Conservation (phyloP, 495 filamentous ascomycete genomes). For the Aspergillus bridgeri region DNA sequence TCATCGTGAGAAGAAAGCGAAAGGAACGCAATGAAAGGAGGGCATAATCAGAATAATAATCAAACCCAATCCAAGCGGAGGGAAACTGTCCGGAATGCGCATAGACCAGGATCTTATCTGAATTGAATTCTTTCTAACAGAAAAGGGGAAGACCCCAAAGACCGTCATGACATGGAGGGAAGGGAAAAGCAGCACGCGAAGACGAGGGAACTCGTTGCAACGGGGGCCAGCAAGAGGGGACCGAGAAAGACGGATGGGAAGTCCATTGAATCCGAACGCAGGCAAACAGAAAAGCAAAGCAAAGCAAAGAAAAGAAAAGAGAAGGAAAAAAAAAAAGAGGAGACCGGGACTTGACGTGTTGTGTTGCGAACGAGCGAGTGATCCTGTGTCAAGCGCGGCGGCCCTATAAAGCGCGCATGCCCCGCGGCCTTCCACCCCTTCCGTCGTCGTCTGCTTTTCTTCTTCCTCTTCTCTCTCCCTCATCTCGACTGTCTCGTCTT, state of each 20-base stretch:
- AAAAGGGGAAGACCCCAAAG: background rate
- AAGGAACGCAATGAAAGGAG: background rate
- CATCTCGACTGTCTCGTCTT: slow-evolving; percentile 15
- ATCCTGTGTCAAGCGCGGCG: slow-evolving; percentile 45
- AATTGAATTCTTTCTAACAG: background rate
- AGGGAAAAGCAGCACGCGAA: background rate
- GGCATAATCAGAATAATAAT: background rate
- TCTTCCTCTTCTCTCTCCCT: slow-evolving; percentile 25
- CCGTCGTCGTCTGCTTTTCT: slow-evolving; percentile 28
- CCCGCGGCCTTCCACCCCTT: slow-evolving; percentile 45
- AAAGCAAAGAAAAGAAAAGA: slow-evolving; percentile 15
- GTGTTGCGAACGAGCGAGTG: slow-evolving; percentile 28
- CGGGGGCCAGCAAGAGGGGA: too few species aligned
- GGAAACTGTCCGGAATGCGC: background rate
- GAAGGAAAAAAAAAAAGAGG: slow-evolving; percentile 14
- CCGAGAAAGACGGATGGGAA: slow-evolving; percentile 3
- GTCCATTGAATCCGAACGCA: too few species aligned
- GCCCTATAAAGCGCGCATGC: slow-evolving; percentile 52
- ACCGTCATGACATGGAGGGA: background rate
- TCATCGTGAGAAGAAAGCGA: background rate
- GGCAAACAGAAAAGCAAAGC: slow-evolving; percentile 9
- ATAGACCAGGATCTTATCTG: background rate
- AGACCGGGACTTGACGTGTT: slow-evolving; percentile 22
- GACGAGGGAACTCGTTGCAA: background rate
- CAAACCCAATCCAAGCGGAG: background rate